Percentiles rank a stretch among this genome's conserved stretches.
phyloP scores from a whole-genome alignment of 2,329 filamentous ascomycete genomes.

The Epichloe brachyelytri region DNA sequence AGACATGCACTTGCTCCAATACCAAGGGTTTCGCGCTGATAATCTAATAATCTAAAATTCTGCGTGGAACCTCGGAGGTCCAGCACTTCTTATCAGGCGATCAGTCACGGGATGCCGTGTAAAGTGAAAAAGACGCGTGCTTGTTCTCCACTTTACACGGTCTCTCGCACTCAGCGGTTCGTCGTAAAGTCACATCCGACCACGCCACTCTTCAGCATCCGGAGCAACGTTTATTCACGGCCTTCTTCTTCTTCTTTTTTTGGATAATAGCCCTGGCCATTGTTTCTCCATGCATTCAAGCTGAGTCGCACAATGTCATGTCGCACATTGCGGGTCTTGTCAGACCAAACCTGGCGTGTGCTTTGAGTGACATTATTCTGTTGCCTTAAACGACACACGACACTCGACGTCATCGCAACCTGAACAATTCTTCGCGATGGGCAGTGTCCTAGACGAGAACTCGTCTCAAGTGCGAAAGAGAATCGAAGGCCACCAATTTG shows the following conservation, averaged over 20 bases:
- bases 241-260: neutral
- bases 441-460: conserved; percentile 48
- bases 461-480: conserved; percentile 49
- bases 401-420: neutral
- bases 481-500: conserved; percentile 56
- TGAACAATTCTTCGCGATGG: conserved; percentile 29
- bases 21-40: no score
- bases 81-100: no score
- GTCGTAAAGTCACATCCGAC: neutral
- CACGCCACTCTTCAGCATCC: neutral
- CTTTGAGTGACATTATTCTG: no score
- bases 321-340: neutral
- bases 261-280: neutral
- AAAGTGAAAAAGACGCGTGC: no score
- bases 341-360: neutral
- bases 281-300: neutral
- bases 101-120: no score
- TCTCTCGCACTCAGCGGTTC: no score
- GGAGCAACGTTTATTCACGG: neutral
- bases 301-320: neutral
- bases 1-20: no score
- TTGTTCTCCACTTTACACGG: no score
- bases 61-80: no score
- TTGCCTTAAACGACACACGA: no score
- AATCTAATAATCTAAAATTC: no score